phyloP scores from a whole-genome alignment of 768 basidiomycete species.

The Lentinula raphanica region DNA sequence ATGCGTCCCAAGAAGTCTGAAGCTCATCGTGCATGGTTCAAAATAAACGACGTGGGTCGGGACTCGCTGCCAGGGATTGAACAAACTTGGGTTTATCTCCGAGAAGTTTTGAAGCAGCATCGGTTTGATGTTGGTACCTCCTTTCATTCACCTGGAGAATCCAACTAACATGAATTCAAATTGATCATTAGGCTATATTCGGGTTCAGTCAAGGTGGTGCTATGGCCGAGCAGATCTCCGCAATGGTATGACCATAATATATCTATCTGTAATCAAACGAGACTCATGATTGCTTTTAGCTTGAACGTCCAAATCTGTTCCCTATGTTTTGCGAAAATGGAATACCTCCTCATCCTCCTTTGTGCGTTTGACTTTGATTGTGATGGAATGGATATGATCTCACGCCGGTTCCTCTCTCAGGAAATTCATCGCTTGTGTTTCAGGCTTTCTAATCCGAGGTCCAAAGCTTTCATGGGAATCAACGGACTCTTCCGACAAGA shows the following conservation, averaged over 20 bases:
- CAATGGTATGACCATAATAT: background rate
- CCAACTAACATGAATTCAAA: background rate
- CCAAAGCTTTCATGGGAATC: conserved; percentile 5
- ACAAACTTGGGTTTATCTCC: background rate
- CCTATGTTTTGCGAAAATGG: conserved; percentile 6
- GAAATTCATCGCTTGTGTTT: conserved; percentile 1
- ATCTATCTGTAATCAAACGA: background rate
- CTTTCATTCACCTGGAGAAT: background rate
- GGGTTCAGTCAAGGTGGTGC: conserved; percentile 6
- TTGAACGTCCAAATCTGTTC: conserved; percentile 2
- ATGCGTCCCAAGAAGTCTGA: background rate
- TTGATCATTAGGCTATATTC: background rate
- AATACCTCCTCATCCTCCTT: conserved; percentile 1
- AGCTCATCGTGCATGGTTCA: conserved; percentile 3
- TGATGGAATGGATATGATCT: background rate
- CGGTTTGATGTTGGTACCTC: conserved; percentile 1
- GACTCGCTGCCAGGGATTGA: conserved; percentile 7
- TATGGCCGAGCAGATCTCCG: conserved; percentile 5
- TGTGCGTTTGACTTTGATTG: background rate
- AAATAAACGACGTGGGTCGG: conserved; percentile 1
- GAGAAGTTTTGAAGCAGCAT: background rate
- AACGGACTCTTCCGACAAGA: background rate
- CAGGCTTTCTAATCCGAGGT: conserved; percentile 6
- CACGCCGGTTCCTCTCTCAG: background rate
- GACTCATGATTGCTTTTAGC: background rate